Evolutionary conservation across 495 filamentous ascomycete genomes (phyloP), one percentile per base, ranked within the genome.

Genomic region (Oleoguttula mirabilis): DNA sequence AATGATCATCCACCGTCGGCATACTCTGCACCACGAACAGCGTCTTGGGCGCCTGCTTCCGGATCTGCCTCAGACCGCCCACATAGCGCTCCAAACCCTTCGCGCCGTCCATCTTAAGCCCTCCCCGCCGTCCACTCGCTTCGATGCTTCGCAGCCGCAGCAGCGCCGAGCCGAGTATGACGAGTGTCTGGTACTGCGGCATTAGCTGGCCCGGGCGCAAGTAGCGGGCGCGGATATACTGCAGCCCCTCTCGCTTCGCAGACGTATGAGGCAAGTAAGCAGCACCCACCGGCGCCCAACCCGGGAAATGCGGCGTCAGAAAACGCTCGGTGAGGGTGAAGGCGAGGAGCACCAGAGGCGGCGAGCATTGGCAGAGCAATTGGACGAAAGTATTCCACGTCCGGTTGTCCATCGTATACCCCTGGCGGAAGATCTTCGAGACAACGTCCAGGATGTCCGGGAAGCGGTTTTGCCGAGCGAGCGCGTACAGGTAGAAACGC

Each of bases 291-390:
- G 10, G 24, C 1, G 24, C 35, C 86, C 86, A 94, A 16, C 82
- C 82, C 2, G 67, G 67, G 71, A 82, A 92, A 32, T 71, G 65
- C 4, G 72, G 72, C 73, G 88, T 86, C 42, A 94, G 75, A 23
- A 75, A 68, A 10, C 62, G 47, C 60, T 94, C 86, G 61, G 80
- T 86, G 16, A 75, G 49, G 22, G 54, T 39, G 56, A 90, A 90
- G 28, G 84, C 83, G 32, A 56, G 51, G 16, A 60, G 28, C 12
- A 47, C 36, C 2, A 42, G 45, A 27, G 32, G 47, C 39, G 42
- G 55, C 28, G 4, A 17, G 39, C 28, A 43, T 21, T 61, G 52
- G 24, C 66, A 66, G 4, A 79, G 66, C 20, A 52, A 40, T 45
- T 70, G 64, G 41, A 82, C 60, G 48, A 75, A 71, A 36, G 59